Evolutionary conservation across 2,329 filamentous ascomycete genomes (phyloP).

Genomic region (Westerdykella sp.): DNA sequence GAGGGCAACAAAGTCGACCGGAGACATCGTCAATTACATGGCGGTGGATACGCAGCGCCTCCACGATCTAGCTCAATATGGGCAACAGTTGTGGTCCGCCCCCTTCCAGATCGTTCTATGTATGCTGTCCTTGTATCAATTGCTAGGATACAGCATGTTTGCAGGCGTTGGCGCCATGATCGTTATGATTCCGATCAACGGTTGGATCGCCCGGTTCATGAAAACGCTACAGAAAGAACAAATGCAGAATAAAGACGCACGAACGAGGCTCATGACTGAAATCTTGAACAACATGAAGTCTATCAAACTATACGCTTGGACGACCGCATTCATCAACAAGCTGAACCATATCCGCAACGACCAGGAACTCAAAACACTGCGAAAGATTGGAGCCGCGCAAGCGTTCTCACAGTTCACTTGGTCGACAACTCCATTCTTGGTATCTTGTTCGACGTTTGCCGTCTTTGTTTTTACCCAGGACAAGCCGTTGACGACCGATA

Average conservation of each 20-base stretch:
- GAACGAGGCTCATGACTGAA: constrained; percentile 89
- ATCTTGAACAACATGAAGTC: constrained; percentile 99
- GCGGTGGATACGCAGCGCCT: constrained; percentile 94
- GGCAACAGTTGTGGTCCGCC: constrained; percentile 91
- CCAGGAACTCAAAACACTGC: constrained; percentile 85
- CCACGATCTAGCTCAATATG: constrained; percentile 91
- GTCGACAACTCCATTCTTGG: constrained; percentile 94
- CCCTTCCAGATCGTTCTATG: constrained; percentile 95
- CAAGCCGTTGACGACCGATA: constrained; percentile 78
- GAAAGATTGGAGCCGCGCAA: constrained; percentile 91
- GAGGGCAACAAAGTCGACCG: constrained; percentile 78
- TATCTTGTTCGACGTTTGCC: constrained; percentile 93
- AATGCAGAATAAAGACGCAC: constrained; percentile 98
- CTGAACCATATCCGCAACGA: constrained; percentile 95
- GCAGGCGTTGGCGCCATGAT: constrained; percentile 94
- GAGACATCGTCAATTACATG: constrained; percentile 99
- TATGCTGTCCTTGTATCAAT: constrained; percentile 90
- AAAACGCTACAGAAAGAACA: constrained; percentile 90
- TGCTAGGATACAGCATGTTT: constrained; percentile 94
- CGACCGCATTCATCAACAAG: constrained; percentile 93
- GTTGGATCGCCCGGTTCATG: constrained; percentile 85
- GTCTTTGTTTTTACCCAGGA: constrained; percentile 85
- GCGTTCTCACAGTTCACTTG: constrained; percentile 96
- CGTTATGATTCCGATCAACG: constrained; percentile 94
- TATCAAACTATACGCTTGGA: constrained; percentile 97